These are phyloP conservation scores for Diospyros lotus DNA, from an alignment of 148 eudicot genomes.

Conservation along the genomic window DNA sequence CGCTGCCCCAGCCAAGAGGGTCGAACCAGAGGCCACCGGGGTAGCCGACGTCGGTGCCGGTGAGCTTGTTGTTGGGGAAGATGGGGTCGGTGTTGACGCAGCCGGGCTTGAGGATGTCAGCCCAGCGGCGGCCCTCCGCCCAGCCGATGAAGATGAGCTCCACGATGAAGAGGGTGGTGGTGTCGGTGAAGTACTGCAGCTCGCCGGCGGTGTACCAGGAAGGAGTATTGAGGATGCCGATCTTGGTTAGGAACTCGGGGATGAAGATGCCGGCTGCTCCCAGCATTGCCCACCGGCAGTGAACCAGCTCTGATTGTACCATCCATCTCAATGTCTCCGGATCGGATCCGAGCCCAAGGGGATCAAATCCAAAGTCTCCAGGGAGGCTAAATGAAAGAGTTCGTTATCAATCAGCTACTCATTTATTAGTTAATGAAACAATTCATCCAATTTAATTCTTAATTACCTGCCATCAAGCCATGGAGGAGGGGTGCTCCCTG, in stretches of 20 bases:
- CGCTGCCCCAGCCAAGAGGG: conserved; percentile 94
- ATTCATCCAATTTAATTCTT: too few relatives aligned
- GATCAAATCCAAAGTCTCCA: conserved; percentile 96
- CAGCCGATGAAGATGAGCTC: conserved; percentile 86
- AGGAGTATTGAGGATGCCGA: conserved; percentile 90
- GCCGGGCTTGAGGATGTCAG: conserved; percentile 90
- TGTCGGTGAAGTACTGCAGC: conserved; percentile 92
- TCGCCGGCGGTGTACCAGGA: conserved; percentile 99
- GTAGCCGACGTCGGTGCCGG: conserved; percentile 94
- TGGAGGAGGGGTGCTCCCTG: conserved; percentile 91
- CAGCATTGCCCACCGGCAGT: conserved; percentile 97
- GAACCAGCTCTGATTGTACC: conserved; percentile 80
- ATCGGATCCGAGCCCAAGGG: conserved; percentile 94
- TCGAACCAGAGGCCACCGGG: conserved; percentile 99
- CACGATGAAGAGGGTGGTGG: conserved; percentile 76
- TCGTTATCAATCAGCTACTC: background rate
- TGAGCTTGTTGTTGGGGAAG: conserved; percentile 97
- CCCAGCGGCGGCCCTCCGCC: conserved; percentile 99
- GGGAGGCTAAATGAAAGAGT: conserved; percentile 68
- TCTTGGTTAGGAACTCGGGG: conserved; percentile 86
- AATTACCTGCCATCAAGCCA: conserved; percentile 96
- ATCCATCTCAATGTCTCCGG: conserved; percentile 91
- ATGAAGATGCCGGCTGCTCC: conserved; percentile 97
- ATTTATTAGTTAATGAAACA: too few relatives aligned
- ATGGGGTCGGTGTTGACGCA: conserved; percentile 92